Percentiles rank a stretch among this genome's conserved stretches.
Conservation (phyloP, 1,284 basidiomycete species). For the Sanguinoderma infundibulare region DNA sequence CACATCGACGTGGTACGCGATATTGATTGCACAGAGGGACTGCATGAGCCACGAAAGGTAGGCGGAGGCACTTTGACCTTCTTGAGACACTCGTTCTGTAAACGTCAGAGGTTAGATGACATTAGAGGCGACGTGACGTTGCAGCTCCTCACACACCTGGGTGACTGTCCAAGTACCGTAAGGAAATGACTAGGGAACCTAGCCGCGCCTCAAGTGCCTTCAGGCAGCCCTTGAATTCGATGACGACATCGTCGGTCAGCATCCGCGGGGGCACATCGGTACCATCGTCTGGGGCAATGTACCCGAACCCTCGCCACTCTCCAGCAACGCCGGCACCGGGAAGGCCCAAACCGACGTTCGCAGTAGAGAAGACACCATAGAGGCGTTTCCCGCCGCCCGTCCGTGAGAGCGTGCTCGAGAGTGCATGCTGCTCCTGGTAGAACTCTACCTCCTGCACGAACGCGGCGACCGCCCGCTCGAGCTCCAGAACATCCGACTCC, state of each 20-base stretch:
- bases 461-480: slow-evolving; percentile 72
- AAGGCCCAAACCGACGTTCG: slow-evolving; percentile 70
- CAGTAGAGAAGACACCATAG: slow-evolving; percentile 62
- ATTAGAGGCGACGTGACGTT: not conserved
- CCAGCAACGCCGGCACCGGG: slow-evolving; percentile 74
- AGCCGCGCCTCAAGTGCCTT: slow-evolving; percentile 47
- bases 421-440: slow-evolving; percentile 45
- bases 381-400: slow-evolving; percentile 55
- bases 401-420: slow-evolving; percentile 35
- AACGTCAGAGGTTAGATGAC: slow-evolving; percentile 4
- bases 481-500: slow-evolving; percentile 77
- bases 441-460: slow-evolving; percentile 78
- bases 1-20: slow-evolving; percentile 78
- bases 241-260: slow-evolving; percentile 55
- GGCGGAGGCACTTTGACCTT: slow-evolving; percentile 53
- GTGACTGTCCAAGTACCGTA: slow-evolving; percentile 21
- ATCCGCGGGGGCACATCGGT: slow-evolving; percentile 51
- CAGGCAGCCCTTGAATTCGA: slow-evolving; percentile 53
- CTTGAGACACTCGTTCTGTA: slow-evolving; percentile 31
- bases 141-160: slow-evolving; percentile 19
- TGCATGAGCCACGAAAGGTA: slow-evolving; percentile 60
- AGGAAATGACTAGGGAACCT: slow-evolving; percentile 22
- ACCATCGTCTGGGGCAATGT: slow-evolving; percentile 57
- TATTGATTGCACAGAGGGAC: slow-evolving; percentile 68
- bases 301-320: slow-evolving; percentile 80